Base-by-base conservation (phyloP, 495 filamentous ascomycete species). In the Neurospora sp. region DNA sequence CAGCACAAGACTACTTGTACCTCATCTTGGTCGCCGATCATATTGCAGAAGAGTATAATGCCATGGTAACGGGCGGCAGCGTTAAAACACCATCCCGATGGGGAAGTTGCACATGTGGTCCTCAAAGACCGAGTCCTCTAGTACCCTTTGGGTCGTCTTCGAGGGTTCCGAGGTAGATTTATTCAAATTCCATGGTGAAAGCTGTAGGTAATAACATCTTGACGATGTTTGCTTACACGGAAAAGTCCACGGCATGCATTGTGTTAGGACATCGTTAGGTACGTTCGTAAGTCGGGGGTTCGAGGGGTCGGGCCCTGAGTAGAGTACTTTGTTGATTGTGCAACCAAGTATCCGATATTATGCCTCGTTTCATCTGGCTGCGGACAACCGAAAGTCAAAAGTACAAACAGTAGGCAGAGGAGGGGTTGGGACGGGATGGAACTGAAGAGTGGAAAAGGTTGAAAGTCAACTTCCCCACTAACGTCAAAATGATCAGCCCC, bases 121-220 rank as follows among this genome's bases (percentile, higher is more conserved):
- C 14, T n/a, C 41, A 1, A 44, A 44, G 6, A 8, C 41, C 41
- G 16, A 44, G 16, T n/a, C 41, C 10, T 44, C 6, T 5, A 41
- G 40, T 0, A 5, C 0, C 0, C 0, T 39, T 10, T 0, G 40
- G 14, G 40, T 41, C 40, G 14, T 16, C 5, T 6, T 41, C 40
- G 40, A 41, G 1, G 14, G 0, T 41, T 16, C 1, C 40, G 14
- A 14, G 2, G 40, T 0, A 5, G 0, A 3, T 41, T 1, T 18
- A 5, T 42, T 42, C 40, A 4, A 1, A 42, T 42, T 0, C 0
- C 14, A 42, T 42, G 40, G 14, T 42, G 40, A 12, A 2, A 39
- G 39, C 11, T 4, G 0, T 39, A 5, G 39, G 1, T 2, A 5
- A 18, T 18, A 18, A 0, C 40, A 42, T 0, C 0, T 4, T 42